phyloP scores from a whole-genome alignment of 164 flowering plant genomes.

The Aristolochia fimbriata region DNA sequence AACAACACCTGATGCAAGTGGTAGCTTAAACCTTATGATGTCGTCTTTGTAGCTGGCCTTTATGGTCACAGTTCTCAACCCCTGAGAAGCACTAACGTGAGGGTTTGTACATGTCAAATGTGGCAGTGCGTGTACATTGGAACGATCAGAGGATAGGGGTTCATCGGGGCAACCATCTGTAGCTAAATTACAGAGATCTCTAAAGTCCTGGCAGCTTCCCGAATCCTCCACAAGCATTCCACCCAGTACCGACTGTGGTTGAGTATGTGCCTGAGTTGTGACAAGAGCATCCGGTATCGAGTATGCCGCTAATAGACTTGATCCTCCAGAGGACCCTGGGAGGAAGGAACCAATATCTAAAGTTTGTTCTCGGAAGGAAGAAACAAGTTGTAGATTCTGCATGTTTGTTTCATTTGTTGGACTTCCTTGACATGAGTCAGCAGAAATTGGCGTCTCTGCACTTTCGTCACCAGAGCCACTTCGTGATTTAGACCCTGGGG shows the following conservation, averaged over 20 bases:
- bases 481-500: constrained; percentile 29
- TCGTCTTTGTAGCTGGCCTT: constrained; percentile 78
- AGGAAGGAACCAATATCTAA: constrained; percentile 14
- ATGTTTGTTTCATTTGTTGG: constrained; percentile 30
- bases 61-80: constrained; percentile 44
- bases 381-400: constrained; percentile 21
- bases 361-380: constrained; percentile 20
- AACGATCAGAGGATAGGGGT: constrained; percentile 17
- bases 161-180: constrained; percentile 41
- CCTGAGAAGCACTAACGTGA: constrained; percentile 25
- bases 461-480: constrained; percentile 69
- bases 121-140: constrained; percentile 19
- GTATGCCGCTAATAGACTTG: constrained; percentile 24
- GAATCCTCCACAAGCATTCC: constrained; percentile 67
- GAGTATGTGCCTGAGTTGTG: constrained; percentile 20
- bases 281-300: constrained; percentile 29
- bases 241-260: constrained; percentile 34
- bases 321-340: constrained; percentile 19
- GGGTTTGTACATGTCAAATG: constrained; percentile 12
- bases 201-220: constrained; percentile 80
- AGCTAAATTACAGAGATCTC: constrained; percentile 43
- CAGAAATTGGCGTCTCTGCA: constrained; percentile 62
- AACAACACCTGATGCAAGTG: constrained; percentile 34
- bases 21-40: constrained; percentile 64
- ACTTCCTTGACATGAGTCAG: constrained; percentile 68